phyloP scores from a whole-genome alignment of 2,329 filamentous ascomycete species.

The Furcasterigmium sp. region DNA sequence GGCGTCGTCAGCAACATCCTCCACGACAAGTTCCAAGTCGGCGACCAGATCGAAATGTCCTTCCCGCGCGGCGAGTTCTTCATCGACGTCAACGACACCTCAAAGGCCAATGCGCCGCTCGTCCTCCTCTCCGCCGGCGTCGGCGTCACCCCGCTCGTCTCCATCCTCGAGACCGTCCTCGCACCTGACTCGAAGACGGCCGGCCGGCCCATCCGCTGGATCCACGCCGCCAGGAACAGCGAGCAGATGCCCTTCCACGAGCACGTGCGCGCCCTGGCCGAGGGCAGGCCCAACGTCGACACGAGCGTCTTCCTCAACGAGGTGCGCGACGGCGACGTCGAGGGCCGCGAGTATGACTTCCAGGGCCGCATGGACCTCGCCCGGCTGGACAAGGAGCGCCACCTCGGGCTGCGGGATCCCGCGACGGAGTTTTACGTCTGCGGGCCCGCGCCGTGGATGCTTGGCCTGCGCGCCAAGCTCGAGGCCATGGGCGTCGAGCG shows the following conservation, averaged over 20 bases:
- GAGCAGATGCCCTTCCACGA: constrained; percentile 49
- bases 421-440: constrained; percentile 66
- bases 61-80: constrained; percentile 58
- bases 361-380: constrained; percentile 54
- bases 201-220: constrained; percentile 50
- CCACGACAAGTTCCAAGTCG: constrained; percentile 40
- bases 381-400: constrained; percentile 42
- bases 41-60: constrained; percentile 49
- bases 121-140: constrained; percentile 66
- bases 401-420: constrained; percentile 50
- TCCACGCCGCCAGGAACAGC: constrained; percentile 53
- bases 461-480: constrained; percentile 48
- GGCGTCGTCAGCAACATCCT: constrained; percentile 50
- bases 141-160: constrained; percentile 60
- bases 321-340: constrained; percentile 33
- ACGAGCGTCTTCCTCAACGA: constrained; percentile 54
- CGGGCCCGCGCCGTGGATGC: constrained; percentile 67
- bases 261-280: constrained; percentile 38
- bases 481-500: constrained; percentile 48
- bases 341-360: constrained; percentile 54
- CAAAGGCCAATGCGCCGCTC: constrained; percentile 42
- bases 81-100: constrained; percentile 40
- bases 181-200: constrained; percentile 15
- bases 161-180: constrained; percentile 56
- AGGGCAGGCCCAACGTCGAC: constrained; percentile 40